A percentile compares a stretch with the other conserved stretches of the same genome.
Conservation (phyloP, 2,329 filamentous ascomycete species). For the Penicillium oxalicum region DNA sequence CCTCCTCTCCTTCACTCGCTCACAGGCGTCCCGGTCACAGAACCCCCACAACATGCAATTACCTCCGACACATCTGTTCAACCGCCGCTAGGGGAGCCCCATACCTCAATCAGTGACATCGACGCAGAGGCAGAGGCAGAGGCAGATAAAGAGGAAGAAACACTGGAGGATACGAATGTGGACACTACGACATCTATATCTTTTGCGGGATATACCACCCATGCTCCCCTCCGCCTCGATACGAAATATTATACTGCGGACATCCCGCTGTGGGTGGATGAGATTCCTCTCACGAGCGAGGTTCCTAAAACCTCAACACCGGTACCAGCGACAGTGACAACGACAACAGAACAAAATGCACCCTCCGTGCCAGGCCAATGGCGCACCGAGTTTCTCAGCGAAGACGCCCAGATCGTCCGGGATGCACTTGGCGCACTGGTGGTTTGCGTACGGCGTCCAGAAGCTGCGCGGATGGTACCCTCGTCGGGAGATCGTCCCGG, state of each 20-base stretch:
- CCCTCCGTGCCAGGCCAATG: slow-evolving; percentile 24
- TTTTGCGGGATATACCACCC: slow-evolving; percentile 44
- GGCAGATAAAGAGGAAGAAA: not conserved
- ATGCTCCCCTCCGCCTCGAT: slow-evolving; percentile 35
- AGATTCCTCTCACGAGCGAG: slow-evolving; percentile 28
- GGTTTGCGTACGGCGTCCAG: slow-evolving; percentile 31
- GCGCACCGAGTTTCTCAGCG: slow-evolving; percentile 37
- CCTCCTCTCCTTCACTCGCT: slow-evolving; percentile 34
- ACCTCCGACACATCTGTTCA: slow-evolving; percentile 1
- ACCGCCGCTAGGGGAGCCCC: not conserved
- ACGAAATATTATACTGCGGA: slow-evolving; percentile 43
- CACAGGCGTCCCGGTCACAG: slow-evolving; percentile 28
- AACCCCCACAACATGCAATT: slow-evolving; percentile 17
- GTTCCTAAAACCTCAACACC: not conserved
- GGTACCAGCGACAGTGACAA: not conserved
- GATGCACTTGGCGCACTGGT: slow-evolving; percentile 42
- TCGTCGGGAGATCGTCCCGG: not conserved
- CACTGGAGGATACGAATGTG: slow-evolving; percentile 10
- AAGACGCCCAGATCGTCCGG: slow-evolving; percentile 40
- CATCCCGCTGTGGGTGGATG: slow-evolving; percentile 44
- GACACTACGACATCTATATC: slow-evolving; percentile 19
- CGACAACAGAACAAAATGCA: not conserved
- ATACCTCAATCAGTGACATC: not conserved
- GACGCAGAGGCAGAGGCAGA: not conserved
- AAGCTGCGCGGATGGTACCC: not conserved